Conservation (phyloP, 768 basidiomycete species). For the Tylopilus subfusipes region DNA sequence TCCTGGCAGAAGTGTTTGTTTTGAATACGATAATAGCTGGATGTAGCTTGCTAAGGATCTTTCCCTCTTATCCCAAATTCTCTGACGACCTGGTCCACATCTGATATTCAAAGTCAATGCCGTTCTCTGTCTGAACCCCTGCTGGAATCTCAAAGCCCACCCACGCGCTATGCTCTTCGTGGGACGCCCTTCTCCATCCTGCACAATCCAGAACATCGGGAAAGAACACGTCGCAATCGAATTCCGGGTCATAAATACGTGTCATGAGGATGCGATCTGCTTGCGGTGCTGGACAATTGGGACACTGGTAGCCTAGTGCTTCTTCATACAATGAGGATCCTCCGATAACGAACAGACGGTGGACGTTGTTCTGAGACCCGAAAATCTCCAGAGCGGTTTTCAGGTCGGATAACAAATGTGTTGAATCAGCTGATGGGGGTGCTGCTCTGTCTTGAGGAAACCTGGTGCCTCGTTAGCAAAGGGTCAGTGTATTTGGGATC, state of each 20-base stretch:
- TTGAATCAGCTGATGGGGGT: slow-evolving; percentile 16
- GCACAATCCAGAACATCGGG: slow-evolving; percentile 55
- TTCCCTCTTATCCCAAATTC: neutral
- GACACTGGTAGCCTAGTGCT: slow-evolving; percentile 41
- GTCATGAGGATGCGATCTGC: slow-evolving; percentile 89
- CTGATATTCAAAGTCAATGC: slow-evolving; percentile 85
- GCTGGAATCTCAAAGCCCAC: slow-evolving; percentile 72
- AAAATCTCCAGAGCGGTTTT: slow-evolving; percentile 15
- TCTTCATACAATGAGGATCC: slow-evolving; percentile 84
- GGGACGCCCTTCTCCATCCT: slow-evolving; percentile 58
- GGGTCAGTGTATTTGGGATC: neutral
- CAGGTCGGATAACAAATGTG: slow-evolving; percentile 29
- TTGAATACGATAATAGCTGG: neutral
- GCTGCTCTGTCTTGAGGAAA: slow-evolving; percentile 5
- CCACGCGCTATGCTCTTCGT: slow-evolving; percentile 70
- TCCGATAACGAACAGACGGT: slow-evolving; percentile 83
- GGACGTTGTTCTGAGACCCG: slow-evolving; percentile 26
- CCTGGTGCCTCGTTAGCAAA: slow-evolving; percentile 14
- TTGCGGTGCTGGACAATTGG: slow-evolving; percentile 33
- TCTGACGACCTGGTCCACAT: slow-evolving; percentile 74
- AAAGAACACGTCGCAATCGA: slow-evolving; percentile 87
- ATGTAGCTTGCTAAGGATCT: slow-evolving; percentile 2
- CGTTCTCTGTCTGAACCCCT: slow-evolving; percentile 79
- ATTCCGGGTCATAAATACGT: slow-evolving; percentile 68
- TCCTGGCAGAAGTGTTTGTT: neutral